phyloP scores from a whole-genome alignment of 73 alveolate genomes.

The Paramecium primaurelia region DNA sequence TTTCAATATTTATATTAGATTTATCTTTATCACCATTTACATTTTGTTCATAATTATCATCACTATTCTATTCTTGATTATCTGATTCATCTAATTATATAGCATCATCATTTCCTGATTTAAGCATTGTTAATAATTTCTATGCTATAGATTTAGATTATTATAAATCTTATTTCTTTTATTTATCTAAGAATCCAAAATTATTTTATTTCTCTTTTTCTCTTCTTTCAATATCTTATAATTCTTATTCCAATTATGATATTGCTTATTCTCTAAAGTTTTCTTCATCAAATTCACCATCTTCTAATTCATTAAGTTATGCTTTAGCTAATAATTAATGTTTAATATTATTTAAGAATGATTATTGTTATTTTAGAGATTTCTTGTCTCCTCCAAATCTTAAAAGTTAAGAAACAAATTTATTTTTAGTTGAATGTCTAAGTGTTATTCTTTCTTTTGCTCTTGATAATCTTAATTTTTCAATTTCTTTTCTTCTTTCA shows the following conservation, averaged over 20 bases:
- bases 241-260: background rate
- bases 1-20: background rate
- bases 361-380: background rate
- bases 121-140: background rate
- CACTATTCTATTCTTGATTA: background rate
- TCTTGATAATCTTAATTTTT: background rate
- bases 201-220: background rate
- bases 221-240: background rate
- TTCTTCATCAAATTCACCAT: constrained; percentile 42
- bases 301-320: constrained; percentile 4
- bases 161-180: background rate
- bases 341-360: background rate
- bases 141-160: constrained; percentile 10
- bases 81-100: background rate
- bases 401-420: background rate
- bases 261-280: constrained; percentile 36
- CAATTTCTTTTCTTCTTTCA: constrained; percentile 34
- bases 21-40: background rate
- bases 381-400: constrained; percentile 45
- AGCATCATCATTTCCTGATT: constrained; percentile 12
- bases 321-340: background rate
- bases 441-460: constrained; percentile 42
- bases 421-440: constrained; percentile 30
- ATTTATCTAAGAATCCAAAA: constrained; percentile 26
- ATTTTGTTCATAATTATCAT: background rate